Conservation (phyloP, 1,284 basidiomycete species). For the Rhodotorula sp. region DNA sequence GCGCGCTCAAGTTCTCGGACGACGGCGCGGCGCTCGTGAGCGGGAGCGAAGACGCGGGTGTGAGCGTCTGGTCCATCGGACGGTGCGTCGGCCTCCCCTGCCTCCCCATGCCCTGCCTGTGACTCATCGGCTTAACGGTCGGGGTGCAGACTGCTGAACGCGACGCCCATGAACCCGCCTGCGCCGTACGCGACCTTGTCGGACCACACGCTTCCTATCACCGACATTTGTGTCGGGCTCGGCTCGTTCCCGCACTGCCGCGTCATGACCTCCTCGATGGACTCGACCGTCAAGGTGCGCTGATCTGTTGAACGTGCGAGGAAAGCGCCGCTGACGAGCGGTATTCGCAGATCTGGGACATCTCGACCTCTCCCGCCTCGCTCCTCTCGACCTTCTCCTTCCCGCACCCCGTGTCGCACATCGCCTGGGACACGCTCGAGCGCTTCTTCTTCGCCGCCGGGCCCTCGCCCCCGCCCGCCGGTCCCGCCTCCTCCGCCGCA, state of each 20-base stretch:
- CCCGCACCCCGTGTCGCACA: conserved; percentile 61
- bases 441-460: conserved; percentile 79
- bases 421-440: conserved; percentile 81
- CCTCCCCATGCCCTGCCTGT: background rate
- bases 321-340: background rate
- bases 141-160: conserved; percentile 20
- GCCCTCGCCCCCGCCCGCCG: conserved; percentile 6
- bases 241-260: conserved; percentile 71
- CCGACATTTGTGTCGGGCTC: conserved; percentile 74
- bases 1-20: conserved; percentile 74
- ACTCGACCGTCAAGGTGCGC: conserved; percentile 85
- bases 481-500: conserved; percentile 51
- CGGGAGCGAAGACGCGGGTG: conserved; percentile 83
- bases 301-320: background rate
- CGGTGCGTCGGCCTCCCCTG: conserved; percentile 57
- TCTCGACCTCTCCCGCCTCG: conserved; percentile 23
- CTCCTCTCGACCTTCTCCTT: conserved; percentile 46
- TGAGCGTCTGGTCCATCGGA: conserved; percentile 85
- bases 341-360: conserved; percentile 41
- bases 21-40: conserved; percentile 80
- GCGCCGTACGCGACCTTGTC: conserved; percentile 76
- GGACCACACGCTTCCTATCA: conserved; percentile 89
- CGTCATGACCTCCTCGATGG: conserved; percentile 76
- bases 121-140: background rate
- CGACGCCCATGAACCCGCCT: conserved; percentile 52